Evolutionary conservation across 129 eudicot genomes (phyloP).

Genomic region (Arctium minus): DNA sequence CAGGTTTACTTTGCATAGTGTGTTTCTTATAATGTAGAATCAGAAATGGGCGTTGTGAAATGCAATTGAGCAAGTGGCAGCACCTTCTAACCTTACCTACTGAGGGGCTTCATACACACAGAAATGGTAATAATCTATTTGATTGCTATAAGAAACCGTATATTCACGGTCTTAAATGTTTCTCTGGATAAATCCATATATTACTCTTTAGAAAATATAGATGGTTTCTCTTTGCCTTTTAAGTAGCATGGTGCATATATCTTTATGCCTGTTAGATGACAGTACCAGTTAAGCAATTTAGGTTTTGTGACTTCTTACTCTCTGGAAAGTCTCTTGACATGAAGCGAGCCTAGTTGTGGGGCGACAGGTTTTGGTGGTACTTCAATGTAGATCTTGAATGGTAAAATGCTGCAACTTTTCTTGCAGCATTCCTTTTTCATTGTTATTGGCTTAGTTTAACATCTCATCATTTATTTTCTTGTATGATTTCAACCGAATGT

Average conservation of each 20-base stretch:
- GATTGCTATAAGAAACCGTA: background rate
- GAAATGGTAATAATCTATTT: background rate
- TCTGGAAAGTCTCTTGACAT: background rate
- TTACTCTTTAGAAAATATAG: no score
- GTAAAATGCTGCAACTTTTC: background rate
- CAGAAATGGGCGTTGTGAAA: no score
- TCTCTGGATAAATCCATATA: background rate
- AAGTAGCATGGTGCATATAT: conserved; percentile 1
- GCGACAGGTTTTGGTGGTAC: background rate
- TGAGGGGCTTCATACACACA: background rate
- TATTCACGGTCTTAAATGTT: background rate
- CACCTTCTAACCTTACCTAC: no score
- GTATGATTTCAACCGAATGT: no score
- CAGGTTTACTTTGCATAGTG: no score
- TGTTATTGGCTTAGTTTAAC: no score
- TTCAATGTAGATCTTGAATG: background rate
- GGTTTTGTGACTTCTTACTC: background rate
- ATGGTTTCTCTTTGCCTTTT: background rate
- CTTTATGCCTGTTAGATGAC: background rate
- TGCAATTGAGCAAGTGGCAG: no score
- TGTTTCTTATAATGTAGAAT: no score
- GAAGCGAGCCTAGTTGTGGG: background rate
- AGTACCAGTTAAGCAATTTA: background rate
- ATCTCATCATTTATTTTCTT: no score
- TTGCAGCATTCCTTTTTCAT: no score